Evolutionary conservation across 176 grass and related monocot genomes (phyloP).

Genomic region (Rhynchospora pubera): DNA sequence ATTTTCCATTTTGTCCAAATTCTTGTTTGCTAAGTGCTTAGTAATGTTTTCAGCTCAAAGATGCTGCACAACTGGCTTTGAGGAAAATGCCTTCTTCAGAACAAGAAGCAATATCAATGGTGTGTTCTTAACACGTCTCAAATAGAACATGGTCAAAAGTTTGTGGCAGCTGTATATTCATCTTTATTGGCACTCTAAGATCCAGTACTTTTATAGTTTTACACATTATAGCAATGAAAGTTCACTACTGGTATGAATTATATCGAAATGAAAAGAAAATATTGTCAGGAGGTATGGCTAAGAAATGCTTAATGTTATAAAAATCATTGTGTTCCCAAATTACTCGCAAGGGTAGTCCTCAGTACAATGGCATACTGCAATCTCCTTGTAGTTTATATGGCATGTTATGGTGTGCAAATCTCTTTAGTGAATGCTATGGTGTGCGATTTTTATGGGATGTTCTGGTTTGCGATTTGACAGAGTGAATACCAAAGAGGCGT

Average conservation of each 20-base stretch:
- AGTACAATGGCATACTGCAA: not conserved
- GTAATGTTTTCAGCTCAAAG: conserved; percentile 66
- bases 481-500: conserved; percentile 98
- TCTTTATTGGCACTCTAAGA: not conserved
- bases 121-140: conserved; percentile 27
- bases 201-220: not conserved
- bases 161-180: not conserved
- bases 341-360: not conserved
- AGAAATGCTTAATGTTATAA: not conserved
- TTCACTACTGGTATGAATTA: conserved; percentile 4
- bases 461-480: conserved; percentile 36
- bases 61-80: conserved; percentile 93
- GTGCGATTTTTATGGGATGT: conserved; percentile 11
- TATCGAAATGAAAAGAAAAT: not conserved
- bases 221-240: not conserved
- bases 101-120: conserved; percentile 91
- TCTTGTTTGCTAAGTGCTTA: conserved; percentile 21
- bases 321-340: not conserved
- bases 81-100: conserved; percentile 99
- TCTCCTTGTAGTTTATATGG: not conserved
- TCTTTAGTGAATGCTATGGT: not conserved
- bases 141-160: not conserved
- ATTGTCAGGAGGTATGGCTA: not conserved
- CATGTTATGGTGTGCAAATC: not conserved
- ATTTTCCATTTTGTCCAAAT: conserved; percentile 21